Conservation (phyloP, 1,284 basidiomycete species). For the Wallemia ichthyophaga region DNA sequence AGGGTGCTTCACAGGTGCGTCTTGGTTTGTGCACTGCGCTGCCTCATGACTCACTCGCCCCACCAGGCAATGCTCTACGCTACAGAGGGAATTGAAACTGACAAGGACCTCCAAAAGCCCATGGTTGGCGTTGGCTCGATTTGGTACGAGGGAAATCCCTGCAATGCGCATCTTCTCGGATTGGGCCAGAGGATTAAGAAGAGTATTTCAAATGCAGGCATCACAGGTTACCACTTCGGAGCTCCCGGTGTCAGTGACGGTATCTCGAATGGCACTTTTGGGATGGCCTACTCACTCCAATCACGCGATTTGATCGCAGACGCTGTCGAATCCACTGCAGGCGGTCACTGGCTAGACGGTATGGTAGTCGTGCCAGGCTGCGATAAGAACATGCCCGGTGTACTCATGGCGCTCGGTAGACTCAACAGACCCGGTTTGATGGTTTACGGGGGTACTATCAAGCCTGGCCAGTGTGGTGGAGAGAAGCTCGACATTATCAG, state of each 20-base stretch:
- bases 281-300: slow-evolving; percentile 82
- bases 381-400: slow-evolving; percentile 95
- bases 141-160: slow-evolving; percentile 84
- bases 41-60: neutral
- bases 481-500: slow-evolving; percentile 63
- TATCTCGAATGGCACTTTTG: slow-evolving; percentile 80
- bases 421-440: slow-evolving; percentile 81
- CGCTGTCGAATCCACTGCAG: slow-evolving; percentile 80
- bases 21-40: neutral
- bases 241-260: slow-evolving; percentile 91
- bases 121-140: slow-evolving; percentile 88
- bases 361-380: slow-evolving; percentile 89
- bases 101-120: slow-evolving; percentile 61
- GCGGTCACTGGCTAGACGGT: slow-evolving; percentile 91
- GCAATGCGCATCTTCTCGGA: slow-evolving; percentile 68
- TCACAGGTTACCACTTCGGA: slow-evolving; percentile 91
- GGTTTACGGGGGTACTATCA: slow-evolving; percentile 89
- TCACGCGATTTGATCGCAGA: slow-evolving; percentile 92
- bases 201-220: slow-evolving; percentile 35
- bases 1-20: slow-evolving; percentile 64
- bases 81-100: slow-evolving; percentile 49
- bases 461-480: slow-evolving; percentile 49
- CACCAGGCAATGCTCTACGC: slow-evolving; percentile 82
- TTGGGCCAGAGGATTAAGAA: slow-evolving; percentile 61
- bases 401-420: slow-evolving; percentile 68